Conservation (phyloP, 73 alveolate genomes). For the Uronychia setigera region DNA sequence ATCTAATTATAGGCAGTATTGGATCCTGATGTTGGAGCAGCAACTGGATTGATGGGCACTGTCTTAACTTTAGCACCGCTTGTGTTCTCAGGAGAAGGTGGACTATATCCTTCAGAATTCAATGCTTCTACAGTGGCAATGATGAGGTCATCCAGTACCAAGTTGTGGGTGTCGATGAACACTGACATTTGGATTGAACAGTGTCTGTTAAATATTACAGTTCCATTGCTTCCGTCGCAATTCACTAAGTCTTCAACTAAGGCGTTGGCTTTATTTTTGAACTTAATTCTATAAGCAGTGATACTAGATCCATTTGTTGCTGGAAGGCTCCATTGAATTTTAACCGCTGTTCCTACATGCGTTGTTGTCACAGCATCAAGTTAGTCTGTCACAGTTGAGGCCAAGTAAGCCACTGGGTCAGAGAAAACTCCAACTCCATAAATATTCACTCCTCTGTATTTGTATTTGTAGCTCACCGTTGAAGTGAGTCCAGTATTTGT, state of each 20-base stretch:
- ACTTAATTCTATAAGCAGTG: conserved; percentile 6
- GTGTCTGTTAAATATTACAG: conserved; percentile 24
- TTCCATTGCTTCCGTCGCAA: conserved; percentile 36
- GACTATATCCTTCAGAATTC: conserved; percentile 23
- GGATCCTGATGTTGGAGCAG: conserved; percentile 3
- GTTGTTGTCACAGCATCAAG: conserved; percentile 23
- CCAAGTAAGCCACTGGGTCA: conserved; percentile 1
- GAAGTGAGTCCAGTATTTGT: conserved; percentile 1
- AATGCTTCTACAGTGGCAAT: conserved; percentile 34
- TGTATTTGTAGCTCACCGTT: conserved; percentile 19
- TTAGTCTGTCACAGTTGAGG: conserved; percentile 29
- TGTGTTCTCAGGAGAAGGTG: conserved; percentile 21
- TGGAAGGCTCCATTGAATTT: conserved; percentile 36
- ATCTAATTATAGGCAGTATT: not conserved
- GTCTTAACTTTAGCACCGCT: conserved; percentile 27
- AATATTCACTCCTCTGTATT: conserved; percentile 39
- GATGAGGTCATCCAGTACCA: conserved; percentile 10
- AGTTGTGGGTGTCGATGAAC: not conserved
- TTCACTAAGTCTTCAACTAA: not conserved
- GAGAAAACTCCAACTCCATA: conserved; percentile 55
- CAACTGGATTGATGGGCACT: not conserved
- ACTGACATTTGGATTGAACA: conserved; percentile 44
- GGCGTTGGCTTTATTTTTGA: conserved; percentile 12
- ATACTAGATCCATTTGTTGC: conserved; percentile 36
- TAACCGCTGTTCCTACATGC: conserved; percentile 34